Conservation (phyloP, 2,329 filamentous ascomycete genomes). For the Monilinia aucupariae region DNA sequence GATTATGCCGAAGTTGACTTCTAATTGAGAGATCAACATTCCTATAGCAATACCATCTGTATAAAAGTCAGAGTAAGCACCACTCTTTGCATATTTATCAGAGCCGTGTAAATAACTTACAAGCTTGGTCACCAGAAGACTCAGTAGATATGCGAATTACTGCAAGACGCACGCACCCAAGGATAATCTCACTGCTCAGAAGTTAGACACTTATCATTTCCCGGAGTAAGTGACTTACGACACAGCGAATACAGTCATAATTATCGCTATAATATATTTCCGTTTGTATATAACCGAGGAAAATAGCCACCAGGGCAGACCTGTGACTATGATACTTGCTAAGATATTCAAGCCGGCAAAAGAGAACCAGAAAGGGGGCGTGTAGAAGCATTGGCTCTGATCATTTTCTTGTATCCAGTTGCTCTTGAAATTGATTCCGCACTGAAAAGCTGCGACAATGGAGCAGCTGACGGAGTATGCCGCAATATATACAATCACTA, state of each 20-base stretch:
- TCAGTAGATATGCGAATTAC: constrained; percentile 2
- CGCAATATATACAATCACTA: constrained; percentile 19
- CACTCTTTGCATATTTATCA: not conserved
- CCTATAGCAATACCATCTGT: constrained; percentile 17
- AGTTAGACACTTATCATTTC: not conserved
- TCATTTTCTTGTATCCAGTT: constrained; percentile 17
- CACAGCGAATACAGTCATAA: constrained; percentile 17
- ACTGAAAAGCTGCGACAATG: constrained; percentile 21
- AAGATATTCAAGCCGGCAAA: constrained; percentile 20
- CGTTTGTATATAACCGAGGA: constrained; percentile 18
- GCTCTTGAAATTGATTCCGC: constrained; percentile 16
- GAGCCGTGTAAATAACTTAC: not conserved
- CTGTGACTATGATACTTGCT: constrained; percentile 14
- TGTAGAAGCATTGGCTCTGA: constrained; percentile 20
- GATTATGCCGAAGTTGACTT: constrained; percentile 21
- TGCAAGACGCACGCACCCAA: constrained; percentile 4
- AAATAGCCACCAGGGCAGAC: constrained; percentile 18
- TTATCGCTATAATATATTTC: constrained; percentile 15
- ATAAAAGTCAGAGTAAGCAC: not conserved
- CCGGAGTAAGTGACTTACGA: constrained; percentile 2
- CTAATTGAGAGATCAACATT: constrained; percentile 19
- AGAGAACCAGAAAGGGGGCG: constrained; percentile 21
- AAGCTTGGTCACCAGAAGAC: not conserved
- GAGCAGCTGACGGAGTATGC: constrained; percentile 14
- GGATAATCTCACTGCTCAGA: not conserved